A percentile compares a stretch with the other conserved stretches of the same genome.
These are phyloP conservation scores for Kwoniella sp. DNA, from an alignment of 768 basidiomycete species.

Conservation along the genomic window DNA sequence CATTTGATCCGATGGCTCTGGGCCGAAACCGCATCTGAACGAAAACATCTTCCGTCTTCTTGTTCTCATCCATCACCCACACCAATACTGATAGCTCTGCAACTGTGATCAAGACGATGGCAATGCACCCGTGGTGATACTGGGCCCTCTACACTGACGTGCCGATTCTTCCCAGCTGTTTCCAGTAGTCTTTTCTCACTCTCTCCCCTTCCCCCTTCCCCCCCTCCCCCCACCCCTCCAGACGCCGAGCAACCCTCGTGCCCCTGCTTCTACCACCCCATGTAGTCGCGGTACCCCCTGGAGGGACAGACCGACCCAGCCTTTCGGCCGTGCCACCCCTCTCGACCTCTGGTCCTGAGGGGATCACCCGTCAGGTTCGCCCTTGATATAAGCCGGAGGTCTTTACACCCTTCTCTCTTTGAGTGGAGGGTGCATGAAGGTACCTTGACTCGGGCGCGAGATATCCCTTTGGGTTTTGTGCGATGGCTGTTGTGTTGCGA, in stretches of 20 bases:
- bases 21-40: too few species aligned
- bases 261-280: slow-evolving; percentile 24
- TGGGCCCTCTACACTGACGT: too few species aligned
- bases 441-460: slow-evolving; percentile 42
- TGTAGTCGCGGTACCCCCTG: slow-evolving; percentile 31
- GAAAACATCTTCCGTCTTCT: not conserved
- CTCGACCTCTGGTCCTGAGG: not conserved
- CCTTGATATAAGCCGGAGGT: slow-evolving; percentile 46
- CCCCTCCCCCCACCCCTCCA: slow-evolving; percentile 11
- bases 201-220: not conserved
- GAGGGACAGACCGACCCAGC: slow-evolving; percentile 20
- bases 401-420: slow-evolving; percentile 18
- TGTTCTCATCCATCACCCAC: not conserved
- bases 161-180: not conserved
- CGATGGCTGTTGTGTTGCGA: not conserved
- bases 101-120: too few species aligned
- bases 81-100: not conserved
- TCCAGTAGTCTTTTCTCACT: not conserved
- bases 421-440: slow-evolving; percentile 20
- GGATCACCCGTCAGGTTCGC: slow-evolving; percentile 4
- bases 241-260: slow-evolving; percentile 11
- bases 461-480: slow-evolving; percentile 11
- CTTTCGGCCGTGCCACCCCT: not conserved
- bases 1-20: too few species aligned
- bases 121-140: too few species aligned